Percentiles rank a stretch among this genome's conserved stretches.
Conservation (phyloP, 371 early-diverging fungal species). For the Mucor mucedo region DNA sequence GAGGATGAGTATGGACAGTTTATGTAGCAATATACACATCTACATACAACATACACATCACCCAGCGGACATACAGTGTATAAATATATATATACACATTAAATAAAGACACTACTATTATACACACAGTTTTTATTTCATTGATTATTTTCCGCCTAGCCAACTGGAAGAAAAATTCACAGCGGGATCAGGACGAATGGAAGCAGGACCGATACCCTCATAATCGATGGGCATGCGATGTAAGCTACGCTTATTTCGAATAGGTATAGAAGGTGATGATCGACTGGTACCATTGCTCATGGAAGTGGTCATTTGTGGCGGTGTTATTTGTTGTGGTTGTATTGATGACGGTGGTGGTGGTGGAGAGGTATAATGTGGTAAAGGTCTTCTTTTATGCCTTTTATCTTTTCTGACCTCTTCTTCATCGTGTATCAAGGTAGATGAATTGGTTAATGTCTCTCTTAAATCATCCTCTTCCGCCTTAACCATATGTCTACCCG, state of each 20-base stretch:
- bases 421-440: constrained; percentile 2
- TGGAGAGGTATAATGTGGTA: not conserved
- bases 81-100: not conserved
- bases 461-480: not conserved
- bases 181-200: constrained; percentile 23
- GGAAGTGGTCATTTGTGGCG: constrained; percentile 11
- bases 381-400: not conserved
- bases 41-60: too few species aligned
- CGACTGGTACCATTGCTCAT: constrained; percentile 15
- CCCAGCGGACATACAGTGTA: not conserved
- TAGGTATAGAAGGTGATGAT: constrained; percentile 27
- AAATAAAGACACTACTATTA: constrained; percentile 4
- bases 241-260: constrained; percentile 25
- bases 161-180: constrained; percentile 31
- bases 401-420: not conserved
- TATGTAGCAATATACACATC: not conserved
- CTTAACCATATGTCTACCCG: not conserved
- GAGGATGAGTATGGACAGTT: constrained; percentile 27
- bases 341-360: too few species aligned
- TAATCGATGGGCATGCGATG: constrained; percentile 24
- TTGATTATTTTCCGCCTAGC: constrained; percentile 30
- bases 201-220: constrained; percentile 21
- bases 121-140: not conserved
- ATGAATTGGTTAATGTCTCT: constrained; percentile 11
- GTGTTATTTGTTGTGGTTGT: not conserved